These are phyloP conservation scores for Monosporozyma yasuniensis DNA, from an alignment of 805 yeast genomes.

Conservation along the genomic window DNA sequence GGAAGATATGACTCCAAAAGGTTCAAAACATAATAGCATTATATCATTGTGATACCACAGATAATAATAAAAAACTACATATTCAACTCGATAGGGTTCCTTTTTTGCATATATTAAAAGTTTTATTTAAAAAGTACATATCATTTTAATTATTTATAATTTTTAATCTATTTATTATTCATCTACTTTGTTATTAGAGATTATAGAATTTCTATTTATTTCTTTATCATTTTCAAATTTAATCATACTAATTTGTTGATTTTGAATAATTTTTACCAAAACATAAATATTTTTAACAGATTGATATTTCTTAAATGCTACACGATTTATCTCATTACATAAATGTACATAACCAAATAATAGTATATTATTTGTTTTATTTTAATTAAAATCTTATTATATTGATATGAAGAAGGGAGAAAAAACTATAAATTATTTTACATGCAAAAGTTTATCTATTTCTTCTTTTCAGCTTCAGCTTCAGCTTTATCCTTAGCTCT, in stretches of 20 bases:
- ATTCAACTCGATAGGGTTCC: background rate
- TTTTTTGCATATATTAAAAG: background rate
- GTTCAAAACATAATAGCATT: background rate
- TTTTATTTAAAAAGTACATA: no score
- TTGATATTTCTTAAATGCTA: background rate
- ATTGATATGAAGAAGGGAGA: background rate
- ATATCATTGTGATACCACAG: no score
- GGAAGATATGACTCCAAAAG: background rate
- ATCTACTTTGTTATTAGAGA: no score
- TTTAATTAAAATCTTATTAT: background rate
- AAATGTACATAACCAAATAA: background rate
- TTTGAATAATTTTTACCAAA: no score
- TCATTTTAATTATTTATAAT: no score
- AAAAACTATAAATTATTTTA: background rate
- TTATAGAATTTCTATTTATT: no score
- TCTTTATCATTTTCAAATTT: no score
- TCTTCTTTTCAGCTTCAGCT: constrained; percentile 99
- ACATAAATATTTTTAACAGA: background rate
- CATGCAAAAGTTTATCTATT: constrained; percentile 37
- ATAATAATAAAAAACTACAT: background rate
- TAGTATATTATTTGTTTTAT: background rate
- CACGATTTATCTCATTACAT: background rate
- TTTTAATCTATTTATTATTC: no score
- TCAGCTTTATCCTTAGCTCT: constrained; percentile 95
- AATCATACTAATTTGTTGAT: no score